A percentile compares a stretch with the other conserved stretches of the same genome.
Evolutionary conservation across 2,329 filamentous ascomycete species (phyloP).

Genomic region (Plenodomus lindquistii): DNA sequence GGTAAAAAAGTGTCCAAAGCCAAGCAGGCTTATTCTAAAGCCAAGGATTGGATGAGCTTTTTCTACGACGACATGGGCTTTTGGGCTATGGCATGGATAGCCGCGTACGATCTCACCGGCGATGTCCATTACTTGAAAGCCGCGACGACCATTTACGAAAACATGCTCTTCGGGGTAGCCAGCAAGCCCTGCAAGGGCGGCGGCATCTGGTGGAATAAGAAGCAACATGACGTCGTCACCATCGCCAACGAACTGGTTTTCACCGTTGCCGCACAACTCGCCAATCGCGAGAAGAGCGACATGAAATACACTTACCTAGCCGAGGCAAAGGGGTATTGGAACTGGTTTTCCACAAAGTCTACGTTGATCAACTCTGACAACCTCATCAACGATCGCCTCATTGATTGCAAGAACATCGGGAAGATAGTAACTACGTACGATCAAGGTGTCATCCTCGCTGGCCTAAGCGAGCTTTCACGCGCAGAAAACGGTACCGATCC

Average conservation of each 20-base stretch:
- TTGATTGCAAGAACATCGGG: conserved; percentile 57
- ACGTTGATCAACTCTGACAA: conserved; percentile 58
- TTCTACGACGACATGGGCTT: conserved; percentile 66
- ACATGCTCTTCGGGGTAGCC: conserved; percentile 58
- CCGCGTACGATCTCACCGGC: conserved; percentile 59
- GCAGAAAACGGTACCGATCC: conserved; percentile 45
- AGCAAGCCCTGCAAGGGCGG: conserved; percentile 52
- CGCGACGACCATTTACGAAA: conserved; percentile 59
- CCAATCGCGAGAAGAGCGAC: conserved; percentile 50
- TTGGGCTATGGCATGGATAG: conserved; percentile 65
- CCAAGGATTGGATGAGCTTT: conserved; percentile 52
- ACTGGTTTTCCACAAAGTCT: conserved; percentile 53
- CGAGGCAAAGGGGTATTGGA: conserved; percentile 57
- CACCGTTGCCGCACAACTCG: conserved; percentile 57
- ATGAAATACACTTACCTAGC: conserved; percentile 49
- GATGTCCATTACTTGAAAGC: conserved; percentile 58
- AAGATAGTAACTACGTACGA: conserved; percentile 60
- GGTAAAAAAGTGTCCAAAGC: too few species aligned
- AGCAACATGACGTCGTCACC: conserved; percentile 57
- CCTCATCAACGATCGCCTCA: conserved; percentile 60
- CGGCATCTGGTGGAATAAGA: conserved; percentile 63
- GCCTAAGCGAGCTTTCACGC: conserved; percentile 56
- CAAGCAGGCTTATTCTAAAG: too few species aligned
- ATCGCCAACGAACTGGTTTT: conserved; percentile 64
- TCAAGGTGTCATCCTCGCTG: conserved; percentile 62